Base-by-base conservation (phyloP, 163 green algal species). In the Trebouxia gelatinosa region DNA sequence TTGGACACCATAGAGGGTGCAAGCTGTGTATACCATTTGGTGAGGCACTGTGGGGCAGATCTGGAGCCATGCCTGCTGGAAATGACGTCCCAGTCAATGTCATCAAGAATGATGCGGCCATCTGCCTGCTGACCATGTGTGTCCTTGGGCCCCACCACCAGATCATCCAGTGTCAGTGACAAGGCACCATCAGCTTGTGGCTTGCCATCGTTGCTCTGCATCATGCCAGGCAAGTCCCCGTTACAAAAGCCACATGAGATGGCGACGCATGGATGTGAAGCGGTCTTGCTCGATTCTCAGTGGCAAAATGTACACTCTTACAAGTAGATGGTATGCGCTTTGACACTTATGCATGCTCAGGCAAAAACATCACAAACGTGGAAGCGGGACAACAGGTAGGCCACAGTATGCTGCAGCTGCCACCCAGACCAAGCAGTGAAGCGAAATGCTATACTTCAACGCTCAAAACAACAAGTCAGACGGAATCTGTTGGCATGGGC, bases 11-110 rank as follows among this genome's bases (percentile, higher is more conserved):
- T 94, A 76, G 71, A 87, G 32, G 88, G 86, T 2, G 71, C 81
- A 48, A 94, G 79, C 46, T 87, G 76, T 34, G 59, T 67, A 83
- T 94, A 93, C 91, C 91, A 96, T 51, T 92, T 92, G 39, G 90
- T 81, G 67, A 88, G 77, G 85, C 88, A 94, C 81, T 93, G 88
- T 46, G 84, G 31, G 37, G 78, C 72, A 48, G 83, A 86, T 61
- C 91, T 85, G 6, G 75, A 90, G 75, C 84, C 86, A 76, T 93
- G 83, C 13, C 70, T 48, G 2, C 70, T 37, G 0, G 86, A 82
- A 5, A 96, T 76, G 5, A 84, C 67, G 13, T 80, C 84, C 91
- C 91, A 95, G 71, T 93, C 85, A 46, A 94, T 89, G 64, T 90
- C 86, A 66, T 94, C 89, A 75, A 95, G 72, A 38, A 91, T 54